Percentiles rank a stretch among this genome's conserved stretches.
phyloP scores from a whole-genome alignment of 202 grass and related monocot species.

The Panicum virgatum region DNA sequence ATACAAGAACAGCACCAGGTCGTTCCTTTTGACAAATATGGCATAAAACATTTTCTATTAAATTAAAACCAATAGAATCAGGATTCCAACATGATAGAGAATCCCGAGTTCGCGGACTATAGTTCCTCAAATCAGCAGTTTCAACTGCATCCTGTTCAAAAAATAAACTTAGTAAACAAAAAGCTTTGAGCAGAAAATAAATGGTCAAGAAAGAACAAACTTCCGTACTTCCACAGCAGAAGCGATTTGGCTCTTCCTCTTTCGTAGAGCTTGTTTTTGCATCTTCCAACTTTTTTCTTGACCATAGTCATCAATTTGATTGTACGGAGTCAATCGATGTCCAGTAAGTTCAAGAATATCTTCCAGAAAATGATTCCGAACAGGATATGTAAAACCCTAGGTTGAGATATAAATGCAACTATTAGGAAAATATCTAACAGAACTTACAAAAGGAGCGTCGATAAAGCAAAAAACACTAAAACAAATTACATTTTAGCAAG shows the following conservation, averaged over 20 bases:
- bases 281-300: conserved; percentile 99
- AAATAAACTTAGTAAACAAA: conserved; percentile 34
- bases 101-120: conserved; percentile 72
- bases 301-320: conserved; percentile 99
- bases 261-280: conserved; percentile 92
- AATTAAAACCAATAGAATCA: conserved; percentile 98
- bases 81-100: conserved; percentile 97
- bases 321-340: conserved; percentile 84
- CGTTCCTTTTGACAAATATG: conserved; percentile 93
- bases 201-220: conserved; percentile 3
- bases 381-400: conserved; percentile 98
- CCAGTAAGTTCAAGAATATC: conserved; percentile 86
- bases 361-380: conserved; percentile 85
- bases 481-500: conserved; percentile 26
- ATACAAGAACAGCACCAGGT: conserved; percentile 86
- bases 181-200: conserved; percentile 17
- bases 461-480: conserved; percentile 12
- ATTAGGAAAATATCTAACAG: conserved; percentile 19
- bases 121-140: conserved; percentile 88
- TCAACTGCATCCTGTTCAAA: conserved; percentile 85
- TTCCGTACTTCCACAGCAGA: conserved; percentile 82
- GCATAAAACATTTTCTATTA: conserved; percentile 88
- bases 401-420: conserved; percentile 27
- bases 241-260: conserved; percentile 95
- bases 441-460: background rate